A percentile compares a stretch with the other conserved stretches of the same genome.
Conservation (phyloP, 306 rosid species). For the Fragaria iinumae region DNA sequence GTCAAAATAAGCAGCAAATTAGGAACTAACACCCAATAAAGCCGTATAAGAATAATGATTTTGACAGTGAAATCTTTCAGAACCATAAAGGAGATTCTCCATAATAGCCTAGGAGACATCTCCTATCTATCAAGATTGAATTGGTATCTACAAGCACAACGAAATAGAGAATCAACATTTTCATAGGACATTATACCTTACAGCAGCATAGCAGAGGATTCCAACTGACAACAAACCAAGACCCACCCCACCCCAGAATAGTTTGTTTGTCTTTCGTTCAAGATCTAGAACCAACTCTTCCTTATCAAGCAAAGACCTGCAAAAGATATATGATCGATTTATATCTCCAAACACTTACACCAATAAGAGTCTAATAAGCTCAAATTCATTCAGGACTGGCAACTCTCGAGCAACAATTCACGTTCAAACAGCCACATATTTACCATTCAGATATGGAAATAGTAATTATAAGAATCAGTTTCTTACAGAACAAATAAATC, state of each 20-base stretch:
- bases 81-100: neutral
- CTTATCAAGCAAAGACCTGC: slow-evolving; percentile 76
- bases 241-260: slow-evolving; percentile 60
- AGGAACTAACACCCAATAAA: neutral
- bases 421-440: neutral
- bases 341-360: neutral
- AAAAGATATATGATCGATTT: slow-evolving; percentile 27
- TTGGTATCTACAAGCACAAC: neutral
- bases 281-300: slow-evolving; percentile 78
- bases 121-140: neutral
- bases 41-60: neutral
- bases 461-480: neutral
- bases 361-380: neutral
- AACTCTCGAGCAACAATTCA: neutral
- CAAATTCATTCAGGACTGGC: neutral
- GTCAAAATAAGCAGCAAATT: neutral
- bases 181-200: slow-evolving; percentile 40
- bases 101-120: neutral
- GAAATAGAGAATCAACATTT: neutral
- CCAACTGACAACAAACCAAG: slow-evolving; percentile 75
- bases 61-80: neutral
- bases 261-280: slow-evolving; percentile 41
- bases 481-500: neutral
- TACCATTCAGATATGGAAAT: neutral
- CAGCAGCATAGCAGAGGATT: slow-evolving; percentile 68